A percentile compares a stretch with the other conserved stretches of the same genome.
Evolutionary conservation across 768 basidiomycete species (phyloP).

Genomic region (Suillus variegatus): DNA sequence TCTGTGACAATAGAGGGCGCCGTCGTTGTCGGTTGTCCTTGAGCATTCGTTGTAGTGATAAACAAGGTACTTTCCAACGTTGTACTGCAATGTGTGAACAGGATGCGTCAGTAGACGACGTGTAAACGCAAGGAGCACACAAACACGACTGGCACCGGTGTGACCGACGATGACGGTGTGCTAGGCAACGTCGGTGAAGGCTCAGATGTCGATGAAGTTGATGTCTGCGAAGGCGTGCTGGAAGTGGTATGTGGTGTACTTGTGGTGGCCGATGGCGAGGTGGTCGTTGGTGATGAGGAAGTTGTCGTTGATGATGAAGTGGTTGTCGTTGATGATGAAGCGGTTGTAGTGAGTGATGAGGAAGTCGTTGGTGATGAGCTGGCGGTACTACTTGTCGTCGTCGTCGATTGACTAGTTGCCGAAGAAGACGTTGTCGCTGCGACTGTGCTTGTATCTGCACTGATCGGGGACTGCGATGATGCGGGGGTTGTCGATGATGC

Average conservation of each 20-base stretch:
- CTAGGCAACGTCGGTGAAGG: constrained; percentile 18
- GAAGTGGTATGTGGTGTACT: constrained; percentile 11
- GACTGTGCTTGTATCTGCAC: constrained; percentile 9
- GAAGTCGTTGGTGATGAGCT: constrained; percentile 6
- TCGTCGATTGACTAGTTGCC: constrained; percentile 19
- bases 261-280: constrained; percentile 16
- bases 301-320: constrained; percentile 9
- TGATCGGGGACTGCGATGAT: constrained; percentile 22
- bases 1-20: constrained; percentile 62
- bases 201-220: constrained; percentile 5
- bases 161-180: constrained; percentile 10
- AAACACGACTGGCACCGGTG: constrained; percentile 18
- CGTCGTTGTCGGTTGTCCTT: constrained; percentile 48
- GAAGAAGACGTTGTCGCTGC: constrained; percentile 21
- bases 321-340: constrained; percentile 17
- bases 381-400: constrained; percentile 16
- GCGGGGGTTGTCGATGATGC: constrained; percentile 17
- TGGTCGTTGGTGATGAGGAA: constrained; percentile 18
- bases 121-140: constrained; percentile 13
- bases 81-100: constrained; percentile 39
- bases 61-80: constrained; percentile 53
- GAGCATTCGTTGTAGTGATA: constrained; percentile 60
- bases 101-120: constrained; percentile 16
- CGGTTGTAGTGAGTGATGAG: constrained; percentile 5
- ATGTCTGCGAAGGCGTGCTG: constrained; percentile 3